phyloP scores from a whole-genome alignment of 1,284 basidiomycete species.

The Austroboletus novae-zelandiae region DNA sequence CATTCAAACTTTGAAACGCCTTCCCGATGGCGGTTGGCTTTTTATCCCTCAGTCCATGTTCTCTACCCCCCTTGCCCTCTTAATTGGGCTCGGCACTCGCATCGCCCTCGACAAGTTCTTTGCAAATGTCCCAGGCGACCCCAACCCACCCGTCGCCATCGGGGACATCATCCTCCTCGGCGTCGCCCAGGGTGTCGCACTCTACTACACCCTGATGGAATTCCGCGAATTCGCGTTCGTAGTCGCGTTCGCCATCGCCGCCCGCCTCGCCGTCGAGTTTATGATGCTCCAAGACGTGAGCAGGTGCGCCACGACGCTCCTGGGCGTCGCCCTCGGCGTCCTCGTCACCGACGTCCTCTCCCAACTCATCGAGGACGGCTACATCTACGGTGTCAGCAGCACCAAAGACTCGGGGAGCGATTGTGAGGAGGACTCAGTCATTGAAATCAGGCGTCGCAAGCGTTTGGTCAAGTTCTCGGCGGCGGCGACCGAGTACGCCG shows the following conservation, averaged over 20 bases:
- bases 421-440: conserved; percentile 9
- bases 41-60: conserved; percentile 36
- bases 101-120: conserved; percentile 60
- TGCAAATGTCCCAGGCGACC: conserved; percentile 36
- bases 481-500: conserved; percentile 26
- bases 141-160: conserved; percentile 38
- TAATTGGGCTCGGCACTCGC: conserved; percentile 63
- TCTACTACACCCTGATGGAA: conserved; percentile 63
- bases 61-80: conserved; percentile 42
- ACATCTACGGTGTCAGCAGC: conserved; percentile 23
- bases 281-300: conserved; percentile 47
- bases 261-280: conserved; percentile 62
- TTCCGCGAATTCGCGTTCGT: conserved; percentile 51
- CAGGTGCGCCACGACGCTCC: conserved; percentile 53
- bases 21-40: conserved; percentile 16
- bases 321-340: conserved; percentile 63
- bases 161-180: conserved; percentile 65
- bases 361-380: conserved; percentile 52
- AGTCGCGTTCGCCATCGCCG: conserved; percentile 54
- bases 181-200: conserved; percentile 69
- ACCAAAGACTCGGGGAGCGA: conserved; percentile 24
- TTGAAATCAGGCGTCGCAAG: conserved; percentile 26
- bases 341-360: conserved; percentile 65
- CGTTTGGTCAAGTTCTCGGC: conserved; percentile 34
- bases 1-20: conserved; percentile 13